phyloP scores from a whole-genome alignment of 139 green algal species.

The Yamagishiella unicocca region DNA sequence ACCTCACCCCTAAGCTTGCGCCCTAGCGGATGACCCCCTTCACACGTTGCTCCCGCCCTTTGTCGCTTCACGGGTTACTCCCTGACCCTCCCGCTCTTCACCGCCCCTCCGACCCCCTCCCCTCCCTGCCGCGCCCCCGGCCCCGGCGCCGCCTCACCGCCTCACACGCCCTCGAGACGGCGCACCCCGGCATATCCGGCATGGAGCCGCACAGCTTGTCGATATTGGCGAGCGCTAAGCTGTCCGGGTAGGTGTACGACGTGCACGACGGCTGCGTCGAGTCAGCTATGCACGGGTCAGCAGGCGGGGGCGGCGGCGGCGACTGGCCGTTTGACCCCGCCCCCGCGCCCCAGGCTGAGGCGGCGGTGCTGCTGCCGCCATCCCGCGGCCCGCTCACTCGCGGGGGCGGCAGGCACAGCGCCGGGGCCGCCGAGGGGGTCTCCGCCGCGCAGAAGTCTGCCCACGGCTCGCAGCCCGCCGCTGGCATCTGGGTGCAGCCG shows the following conservation, averaged over 20 bases:
- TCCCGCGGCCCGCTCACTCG: too few relatives aligned
- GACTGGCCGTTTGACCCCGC: too few relatives aligned
- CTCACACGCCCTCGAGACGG: slow-evolving; percentile 10
- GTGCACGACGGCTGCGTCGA: background rate
- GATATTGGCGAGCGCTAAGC: background rate
- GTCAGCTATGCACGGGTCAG: slow-evolving; percentile 31
- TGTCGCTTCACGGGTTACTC: too few relatives aligned
- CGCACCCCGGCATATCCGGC: slow-evolving; percentile 49
- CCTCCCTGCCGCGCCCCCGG: background rate
- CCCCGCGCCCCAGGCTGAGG: too few relatives aligned
- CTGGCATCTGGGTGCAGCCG: background rate
- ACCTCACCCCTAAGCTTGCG: too few relatives aligned
- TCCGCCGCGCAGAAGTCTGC: slow-evolving; percentile 1
- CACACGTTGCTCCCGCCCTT: too few relatives aligned
- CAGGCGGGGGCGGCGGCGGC: background rate
- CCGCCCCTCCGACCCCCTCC: too few relatives aligned
- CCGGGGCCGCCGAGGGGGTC: background rate
- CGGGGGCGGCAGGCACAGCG: slow-evolving; percentile 17
- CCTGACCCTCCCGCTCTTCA: too few relatives aligned
- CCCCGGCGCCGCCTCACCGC: background rate
- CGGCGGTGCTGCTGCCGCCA: background rate
- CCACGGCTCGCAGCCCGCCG: slow-evolving; percentile 12
- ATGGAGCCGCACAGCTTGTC: slow-evolving; percentile 44
- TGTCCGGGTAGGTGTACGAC: slow-evolving; percentile 32
- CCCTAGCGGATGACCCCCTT: too few relatives aligned